phyloP scores from a whole-genome alignment of 2,329 filamentous ascomycete genomes.

The Anisogramma anomala region DNA sequence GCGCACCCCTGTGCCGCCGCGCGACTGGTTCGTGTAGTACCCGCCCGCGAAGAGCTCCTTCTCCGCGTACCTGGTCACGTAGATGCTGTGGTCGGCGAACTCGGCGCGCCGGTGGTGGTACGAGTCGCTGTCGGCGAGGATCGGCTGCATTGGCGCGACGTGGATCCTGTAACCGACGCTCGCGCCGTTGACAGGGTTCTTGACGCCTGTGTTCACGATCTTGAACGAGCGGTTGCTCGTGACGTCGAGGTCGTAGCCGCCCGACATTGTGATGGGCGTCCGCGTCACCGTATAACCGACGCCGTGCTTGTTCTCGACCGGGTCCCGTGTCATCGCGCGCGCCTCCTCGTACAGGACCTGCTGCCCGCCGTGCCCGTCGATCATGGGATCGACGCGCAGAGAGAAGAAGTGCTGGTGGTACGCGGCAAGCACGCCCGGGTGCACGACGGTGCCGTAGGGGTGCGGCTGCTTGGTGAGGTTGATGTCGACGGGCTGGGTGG shows the following conservation, averaged over 20 bases:
- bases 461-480: constrained; percentile 37
- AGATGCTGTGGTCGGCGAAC: constrained; percentile 26
- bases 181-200: constrained; percentile 42
- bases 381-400: constrained; percentile 49
- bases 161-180: constrained; percentile 45
- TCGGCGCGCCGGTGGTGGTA: constrained; percentile 26
- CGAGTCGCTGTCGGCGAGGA: constrained; percentile 34
- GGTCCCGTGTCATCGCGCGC: constrained; percentile 36
- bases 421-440: constrained; percentile 48
- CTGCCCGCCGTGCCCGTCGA: constrained; percentile 44
- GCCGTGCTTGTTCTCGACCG: constrained; percentile 35
- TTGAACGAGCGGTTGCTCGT: constrained; percentile 43
- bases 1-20: constrained; percentile 24
- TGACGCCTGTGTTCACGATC: constrained; percentile 40
- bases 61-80: constrained; percentile 26
- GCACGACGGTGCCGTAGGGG: constrained; percentile 49
- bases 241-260: constrained; percentile 35
- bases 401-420: constrained; percentile 73
- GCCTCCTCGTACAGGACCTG: constrained; percentile 48
- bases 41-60: constrained; percentile 28
- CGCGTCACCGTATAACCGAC: constrained; percentile 35
- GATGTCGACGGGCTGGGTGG: constrained; percentile 39
- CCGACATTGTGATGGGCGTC: constrained; percentile 34
- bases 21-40: constrained; percentile 30
- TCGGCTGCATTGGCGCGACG: constrained; percentile 44